These are phyloP conservation scores for Beta vulgaris DNA, from an alignment of 148 eudicot genomes.

Conservation along the genomic window DNA sequence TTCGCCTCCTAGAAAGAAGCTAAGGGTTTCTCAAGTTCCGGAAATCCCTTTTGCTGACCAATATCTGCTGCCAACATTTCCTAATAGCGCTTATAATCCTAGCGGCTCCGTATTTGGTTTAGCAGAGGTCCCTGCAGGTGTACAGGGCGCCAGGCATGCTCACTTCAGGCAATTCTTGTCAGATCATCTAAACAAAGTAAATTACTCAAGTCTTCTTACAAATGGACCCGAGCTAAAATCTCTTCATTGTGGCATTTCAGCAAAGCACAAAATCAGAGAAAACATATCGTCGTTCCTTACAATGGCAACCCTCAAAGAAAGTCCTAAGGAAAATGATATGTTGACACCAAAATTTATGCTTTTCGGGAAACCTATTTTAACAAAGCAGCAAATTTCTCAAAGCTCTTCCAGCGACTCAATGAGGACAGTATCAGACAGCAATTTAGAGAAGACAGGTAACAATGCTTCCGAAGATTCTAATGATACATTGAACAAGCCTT, in stretches of 20 bases:
- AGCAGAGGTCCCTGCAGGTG: conserved; percentile 67
- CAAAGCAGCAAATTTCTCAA: conserved; percentile 70
- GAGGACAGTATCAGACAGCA: conserved; percentile 37
- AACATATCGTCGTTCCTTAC: conserved; percentile 49
- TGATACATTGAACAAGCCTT: conserved; percentile 39
- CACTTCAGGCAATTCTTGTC: conserved; percentile 64
- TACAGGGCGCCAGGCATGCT: conserved; percentile 99
- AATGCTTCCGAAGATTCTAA: conserved; percentile 46
- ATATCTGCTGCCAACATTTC: conserved; percentile 18
- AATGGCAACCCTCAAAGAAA: conserved; percentile 38
- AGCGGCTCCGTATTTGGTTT: conserved; percentile 38
- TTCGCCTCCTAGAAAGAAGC: conserved; percentile 44
- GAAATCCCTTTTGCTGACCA: conserved; percentile 38
- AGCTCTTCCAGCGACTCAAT: conserved; percentile 44
- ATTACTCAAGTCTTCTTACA: conserved; percentile 47
- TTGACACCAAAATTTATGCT: conserved; percentile 48
- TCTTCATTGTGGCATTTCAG: conserved; percentile 15
- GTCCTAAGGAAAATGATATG: conserved; percentile 29
- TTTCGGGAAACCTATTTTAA: conserved; percentile 81
- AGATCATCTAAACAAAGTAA: conserved; percentile 66
- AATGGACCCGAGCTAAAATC: conserved; percentile 27
- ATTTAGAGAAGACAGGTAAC: conserved; percentile 31
- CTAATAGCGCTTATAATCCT: conserved; percentile 25
- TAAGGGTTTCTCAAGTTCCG: conserved; percentile 25
- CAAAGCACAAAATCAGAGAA: conserved; percentile 24